Evolutionary conservation across 2,329 filamentous ascomycete genomes (phyloP).

Genomic region (Bertia moriformis): DNA sequence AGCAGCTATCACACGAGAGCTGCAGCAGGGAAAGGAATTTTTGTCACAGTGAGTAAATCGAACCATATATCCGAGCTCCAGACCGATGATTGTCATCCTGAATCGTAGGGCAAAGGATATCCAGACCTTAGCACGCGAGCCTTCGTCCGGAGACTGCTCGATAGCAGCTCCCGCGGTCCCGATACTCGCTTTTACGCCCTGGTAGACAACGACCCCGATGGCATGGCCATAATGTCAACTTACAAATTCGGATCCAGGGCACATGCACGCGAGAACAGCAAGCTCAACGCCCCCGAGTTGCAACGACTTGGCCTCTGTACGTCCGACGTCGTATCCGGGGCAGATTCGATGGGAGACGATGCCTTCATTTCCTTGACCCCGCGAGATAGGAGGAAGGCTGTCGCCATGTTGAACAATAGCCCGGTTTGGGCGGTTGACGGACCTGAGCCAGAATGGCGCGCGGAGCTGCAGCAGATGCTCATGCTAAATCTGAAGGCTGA

Average conservation of each 20-base stretch:
- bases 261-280: slow-evolving; percentile 34
- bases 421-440: slow-evolving; percentile 25
- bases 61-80: neutral
- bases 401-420: slow-evolving; percentile 31
- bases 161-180: slow-evolving; percentile 12
- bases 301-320: slow-evolving; percentile 39
- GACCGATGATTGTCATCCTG: no score
- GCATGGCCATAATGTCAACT: slow-evolving; percentile 43
- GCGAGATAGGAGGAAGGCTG: slow-evolving; percentile 37
- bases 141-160: slow-evolving; percentile 30
- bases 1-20: slow-evolving; percentile 25
- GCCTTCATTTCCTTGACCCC: slow-evolving; percentile 29
- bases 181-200: slow-evolving; percentile 31
- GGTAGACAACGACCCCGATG: slow-evolving; percentile 47
- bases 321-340: slow-evolving; percentile 9
- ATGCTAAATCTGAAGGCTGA: slow-evolving; percentile 48
- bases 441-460: slow-evolving; percentile 25
- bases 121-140: slow-evolving; percentile 42
- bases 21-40: slow-evolving; percentile 27
- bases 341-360: slow-evolving; percentile 15
- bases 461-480: slow-evolving; percentile 44
- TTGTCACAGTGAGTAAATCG: slow-evolving; percentile 36
- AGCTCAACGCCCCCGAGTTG: slow-evolving; percentile 27
- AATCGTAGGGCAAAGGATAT: slow-evolving; percentile 43
- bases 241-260: slow-evolving; percentile 46